Conservation (phyloP, 1,284 basidiomycete species). For the Amylostereum chailletii region DNA sequence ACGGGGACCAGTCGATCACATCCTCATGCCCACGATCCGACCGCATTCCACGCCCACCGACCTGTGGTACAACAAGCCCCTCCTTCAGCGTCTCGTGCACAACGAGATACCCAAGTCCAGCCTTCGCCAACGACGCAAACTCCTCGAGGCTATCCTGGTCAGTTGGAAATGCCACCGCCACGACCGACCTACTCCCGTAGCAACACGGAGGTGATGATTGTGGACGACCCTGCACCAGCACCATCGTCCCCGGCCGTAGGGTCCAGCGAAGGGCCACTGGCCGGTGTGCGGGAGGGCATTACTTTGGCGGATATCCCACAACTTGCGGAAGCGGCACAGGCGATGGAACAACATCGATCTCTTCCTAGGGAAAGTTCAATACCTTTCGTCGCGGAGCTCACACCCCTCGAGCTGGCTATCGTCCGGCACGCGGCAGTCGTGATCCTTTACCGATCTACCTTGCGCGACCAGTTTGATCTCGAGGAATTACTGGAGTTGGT, state of each 20-base stretch:
- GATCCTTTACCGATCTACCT: conserved; percentile 65
- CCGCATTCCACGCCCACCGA: conserved; percentile 17
- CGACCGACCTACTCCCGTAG: conserved; percentile 73
- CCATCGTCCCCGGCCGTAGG: conserved; percentile 38
- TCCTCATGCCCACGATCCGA: conserved; percentile 23
- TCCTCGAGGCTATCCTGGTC: conserved; percentile 29
- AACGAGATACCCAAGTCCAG: conserved; percentile 29
- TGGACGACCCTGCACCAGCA: conserved; percentile 73
- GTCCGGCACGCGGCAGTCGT: conserved; percentile 90
- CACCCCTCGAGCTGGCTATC: conserved; percentile 79
- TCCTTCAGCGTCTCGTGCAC: conserved; percentile 12
- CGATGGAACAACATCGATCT: conserved; percentile 76
- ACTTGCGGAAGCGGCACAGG: conserved; percentile 86
- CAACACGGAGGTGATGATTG: conserved; percentile 85
- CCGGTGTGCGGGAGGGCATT: conserved; percentile 63
- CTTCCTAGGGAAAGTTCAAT: conserved; percentile 67
- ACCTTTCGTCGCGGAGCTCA: conserved; percentile 81
- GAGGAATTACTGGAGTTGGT: conserved; percentile 94
- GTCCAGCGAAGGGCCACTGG: background rate
- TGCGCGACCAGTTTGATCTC: conserved; percentile 79
- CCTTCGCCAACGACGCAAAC: conserved; percentile 27
- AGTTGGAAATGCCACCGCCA: conserved; percentile 25
- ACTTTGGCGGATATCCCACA: conserved; percentile 97
- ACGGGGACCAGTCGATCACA: conserved; percentile 5
- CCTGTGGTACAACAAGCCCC: background rate